phyloP scores from a whole-genome alignment of 345 rosid species.

The Pugionium cornutum region DNA sequence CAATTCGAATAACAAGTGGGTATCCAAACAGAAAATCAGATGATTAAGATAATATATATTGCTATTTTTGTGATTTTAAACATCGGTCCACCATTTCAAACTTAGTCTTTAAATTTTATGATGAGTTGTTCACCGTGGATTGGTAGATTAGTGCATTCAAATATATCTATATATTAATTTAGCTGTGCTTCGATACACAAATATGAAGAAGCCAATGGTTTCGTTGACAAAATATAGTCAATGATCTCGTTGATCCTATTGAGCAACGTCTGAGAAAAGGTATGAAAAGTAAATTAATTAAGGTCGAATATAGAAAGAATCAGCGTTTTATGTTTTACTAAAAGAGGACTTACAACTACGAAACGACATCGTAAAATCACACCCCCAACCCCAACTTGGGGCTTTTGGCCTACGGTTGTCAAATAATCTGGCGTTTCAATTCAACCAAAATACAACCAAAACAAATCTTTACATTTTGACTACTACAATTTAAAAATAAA shows the following conservation, averaged over 20 bases:
- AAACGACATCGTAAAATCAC: neutral
- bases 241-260: constrained; percentile 7
- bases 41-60: no score
- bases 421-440: constrained; percentile 5
- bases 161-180: neutral
- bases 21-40: no score
- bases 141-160: neutral
- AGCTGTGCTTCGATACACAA: neutral
- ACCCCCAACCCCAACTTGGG: neutral
- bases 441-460: constrained; percentile 17
- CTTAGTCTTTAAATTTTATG: no score
- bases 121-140: neutral
- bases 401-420: constrained; percentile 20
- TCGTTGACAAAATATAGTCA: constrained; percentile 15
- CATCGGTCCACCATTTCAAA: no score
- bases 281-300: neutral
- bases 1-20: no score
- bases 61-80: no score
- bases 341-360: neutral
- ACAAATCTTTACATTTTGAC: neutral
- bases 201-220: neutral
- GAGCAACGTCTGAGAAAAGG: neutral
- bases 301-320: neutral
- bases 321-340: neutral
- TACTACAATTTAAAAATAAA: no score